These are phyloP conservation scores for Kregervanrija delftensis DNA, from an alignment of 805 yeast species.

Conservation along the genomic window DNA sequence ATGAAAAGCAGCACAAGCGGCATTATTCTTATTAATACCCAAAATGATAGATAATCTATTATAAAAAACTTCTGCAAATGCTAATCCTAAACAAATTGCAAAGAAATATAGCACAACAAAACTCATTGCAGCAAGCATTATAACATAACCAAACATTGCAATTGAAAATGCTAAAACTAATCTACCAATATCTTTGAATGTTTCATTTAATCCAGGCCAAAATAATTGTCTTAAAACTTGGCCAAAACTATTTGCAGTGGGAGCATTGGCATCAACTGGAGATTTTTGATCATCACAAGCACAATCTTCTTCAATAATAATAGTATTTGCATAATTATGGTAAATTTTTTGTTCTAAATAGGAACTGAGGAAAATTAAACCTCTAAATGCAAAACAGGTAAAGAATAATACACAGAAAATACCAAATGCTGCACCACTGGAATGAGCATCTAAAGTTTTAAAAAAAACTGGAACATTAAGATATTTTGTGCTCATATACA, in stretches of 20 bases:
- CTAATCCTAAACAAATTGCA: slow-evolving; percentile 63
- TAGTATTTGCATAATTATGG: slow-evolving; percentile 32
- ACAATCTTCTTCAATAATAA: slow-evolving; percentile 26
- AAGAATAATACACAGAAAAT: slow-evolving; percentile 58
- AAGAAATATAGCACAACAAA: slow-evolving; percentile 62
- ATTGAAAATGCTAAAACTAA: slow-evolving; percentile 50
- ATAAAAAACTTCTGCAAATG: slow-evolving; percentile 65
- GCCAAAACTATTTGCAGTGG: slow-evolving; percentile 5
- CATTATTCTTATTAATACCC: slow-evolving; percentile 29
- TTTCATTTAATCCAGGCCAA: slow-evolving; percentile 28
- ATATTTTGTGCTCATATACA: slow-evolving; percentile 46
- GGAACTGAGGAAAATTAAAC: slow-evolving; percentile 49
- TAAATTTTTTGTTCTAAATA: slow-evolving; percentile 65
- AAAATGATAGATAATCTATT: slow-evolving; percentile 44
- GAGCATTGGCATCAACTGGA: slow-evolving; percentile 1
- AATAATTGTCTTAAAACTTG: slow-evolving; percentile 23
- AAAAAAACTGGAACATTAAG: slow-evolving; percentile 58
- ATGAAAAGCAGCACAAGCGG: slow-evolving; percentile 26
- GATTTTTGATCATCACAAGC: slow-evolving; percentile 21
- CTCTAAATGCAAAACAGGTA: slow-evolving; percentile 52
- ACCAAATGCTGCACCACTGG: slow-evolving; percentile 63
- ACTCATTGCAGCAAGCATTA: slow-evolving; percentile 78
- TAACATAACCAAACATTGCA: slow-evolving; percentile 60
- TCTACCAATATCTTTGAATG: slow-evolving; percentile 50
- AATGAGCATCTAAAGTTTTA: slow-evolving; percentile 42